These are phyloP conservation scores for Dothistroma septosporum DNA, from an alignment of 2,329 filamentous ascomycete genomes.

Conservation along the genomic window DNA sequence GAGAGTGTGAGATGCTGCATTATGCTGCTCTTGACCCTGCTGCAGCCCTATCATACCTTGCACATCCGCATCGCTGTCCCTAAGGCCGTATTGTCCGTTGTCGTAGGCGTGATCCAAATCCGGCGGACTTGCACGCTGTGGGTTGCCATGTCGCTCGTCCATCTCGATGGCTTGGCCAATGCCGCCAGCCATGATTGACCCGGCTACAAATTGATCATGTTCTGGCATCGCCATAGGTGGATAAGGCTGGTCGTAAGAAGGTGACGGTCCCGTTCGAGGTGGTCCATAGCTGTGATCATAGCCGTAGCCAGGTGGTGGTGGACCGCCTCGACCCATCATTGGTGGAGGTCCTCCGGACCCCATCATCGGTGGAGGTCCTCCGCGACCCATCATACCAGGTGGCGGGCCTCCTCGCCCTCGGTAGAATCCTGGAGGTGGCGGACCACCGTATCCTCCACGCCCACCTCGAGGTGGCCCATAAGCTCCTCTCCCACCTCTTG, in stretches of 20 bases:
- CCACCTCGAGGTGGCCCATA: constrained; percentile 38
- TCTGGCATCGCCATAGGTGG: constrained; percentile 15
- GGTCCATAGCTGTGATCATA: constrained; percentile 26
- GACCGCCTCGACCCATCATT: constrained; percentile 6
- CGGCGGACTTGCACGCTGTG: constrained; percentile 32
- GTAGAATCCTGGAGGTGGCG: constrained; percentile 22
- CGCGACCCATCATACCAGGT: constrained; percentile 26
- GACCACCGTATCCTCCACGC: constrained; percentile 45
- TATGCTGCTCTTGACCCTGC: constrained; percentile 60
- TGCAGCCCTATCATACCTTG: constrained; percentile 70
- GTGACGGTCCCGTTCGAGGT: constrained; percentile 15
- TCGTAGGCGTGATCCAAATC: constrained; percentile 9
- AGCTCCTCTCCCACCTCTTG: constrained; percentile 47
- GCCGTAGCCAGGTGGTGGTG: constrained; percentile 29
- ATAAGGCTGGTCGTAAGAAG: neutral
- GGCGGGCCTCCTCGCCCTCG: constrained; percentile 25
- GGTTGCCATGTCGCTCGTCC: constrained; percentile 63
- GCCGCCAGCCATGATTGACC: constrained; percentile 20
- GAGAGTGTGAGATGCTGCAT: constrained; percentile 57
- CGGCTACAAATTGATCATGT: constrained; percentile 32
- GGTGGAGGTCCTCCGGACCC: constrained; percentile 30
- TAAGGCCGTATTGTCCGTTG: constrained; percentile 37
- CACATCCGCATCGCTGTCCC: constrained; percentile 67
- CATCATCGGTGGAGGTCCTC: constrained; percentile 28
- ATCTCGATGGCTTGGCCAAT: constrained; percentile 73